Conservation (phyloP, 805 yeast species). For the Yarrowia osloensis region DNA sequence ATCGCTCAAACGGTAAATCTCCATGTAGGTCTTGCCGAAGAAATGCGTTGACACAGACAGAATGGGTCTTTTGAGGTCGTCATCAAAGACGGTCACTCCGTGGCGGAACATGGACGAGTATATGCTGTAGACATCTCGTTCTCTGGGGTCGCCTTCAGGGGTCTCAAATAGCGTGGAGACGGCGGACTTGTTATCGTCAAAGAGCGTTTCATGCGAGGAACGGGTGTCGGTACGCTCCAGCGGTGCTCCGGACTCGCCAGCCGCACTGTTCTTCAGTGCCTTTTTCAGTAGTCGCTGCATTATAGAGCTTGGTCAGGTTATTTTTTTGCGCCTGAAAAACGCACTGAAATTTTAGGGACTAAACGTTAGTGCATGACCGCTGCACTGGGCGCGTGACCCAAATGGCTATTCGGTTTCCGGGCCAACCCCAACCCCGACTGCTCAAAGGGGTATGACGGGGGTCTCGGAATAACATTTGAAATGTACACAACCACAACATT, state of each 20-base stretch:
- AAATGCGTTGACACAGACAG: conserved; percentile 25
- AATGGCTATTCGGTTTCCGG: neutral
- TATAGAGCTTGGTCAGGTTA: neutral
- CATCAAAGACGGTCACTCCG: conserved; percentile 26
- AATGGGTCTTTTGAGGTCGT: conserved; percentile 21
- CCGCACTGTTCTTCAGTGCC: conserved; percentile 24
- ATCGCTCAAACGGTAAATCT: conserved; percentile 8
- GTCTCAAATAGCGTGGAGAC: conserved; percentile 26
- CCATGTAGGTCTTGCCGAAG: conserved; percentile 30
- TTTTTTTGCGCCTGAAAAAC: conserved; percentile 22
- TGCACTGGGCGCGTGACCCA: conserved; percentile 19
- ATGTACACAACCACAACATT: neutral
- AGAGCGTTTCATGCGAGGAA: conserved; percentile 18
- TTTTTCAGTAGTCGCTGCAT: conserved; percentile 28
- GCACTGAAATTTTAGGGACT: conserved; percentile 19
- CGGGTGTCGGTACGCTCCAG: conserved; percentile 12
- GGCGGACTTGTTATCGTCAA: conserved; percentile 18
- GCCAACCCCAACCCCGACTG: neutral
- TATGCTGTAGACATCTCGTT: conserved; percentile 25
- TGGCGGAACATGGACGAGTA: conserved; percentile 13
- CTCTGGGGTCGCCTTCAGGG: conserved; percentile 20
- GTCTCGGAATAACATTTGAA: conserved; percentile 5
- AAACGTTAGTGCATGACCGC: neutral
- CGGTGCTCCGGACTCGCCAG: conserved; percentile 3
- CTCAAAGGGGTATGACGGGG: neutral